phyloP scores from a whole-genome alignment of 176 grass and related monocot species.

The Cocos nucifera region DNA sequence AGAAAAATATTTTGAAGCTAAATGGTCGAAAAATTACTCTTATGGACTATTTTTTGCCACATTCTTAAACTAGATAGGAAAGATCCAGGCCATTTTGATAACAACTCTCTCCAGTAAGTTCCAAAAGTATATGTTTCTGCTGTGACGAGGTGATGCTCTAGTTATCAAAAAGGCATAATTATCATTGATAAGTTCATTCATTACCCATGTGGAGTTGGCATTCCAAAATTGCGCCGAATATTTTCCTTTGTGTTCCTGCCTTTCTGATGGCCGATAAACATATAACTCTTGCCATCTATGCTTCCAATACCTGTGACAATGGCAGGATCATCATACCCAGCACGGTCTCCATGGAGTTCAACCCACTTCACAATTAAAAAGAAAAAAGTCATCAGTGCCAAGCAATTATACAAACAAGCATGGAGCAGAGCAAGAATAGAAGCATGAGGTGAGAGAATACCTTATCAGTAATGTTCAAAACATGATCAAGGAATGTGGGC shows the following conservation, averaged over 20 bases:
- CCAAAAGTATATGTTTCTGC: too few species aligned
- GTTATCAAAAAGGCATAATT: too few species aligned
- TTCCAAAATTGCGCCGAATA: conserved; percentile 43
- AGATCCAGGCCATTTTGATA: too few species aligned
- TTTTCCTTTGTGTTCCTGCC: conserved; percentile 51
- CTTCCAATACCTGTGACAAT: conserved; percentile 33
- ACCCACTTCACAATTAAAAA: conserved; percentile 31
- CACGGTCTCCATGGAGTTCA: conserved; percentile 45
- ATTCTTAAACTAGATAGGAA: too few species aligned
- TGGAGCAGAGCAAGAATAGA: neutral
- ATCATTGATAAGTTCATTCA: neutral
- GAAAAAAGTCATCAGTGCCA: conserved; percentile 6
- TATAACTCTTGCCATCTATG: conserved; percentile 38
- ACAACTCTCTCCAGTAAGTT: too few species aligned
- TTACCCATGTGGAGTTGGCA: conserved; percentile 51
- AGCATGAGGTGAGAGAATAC: conserved; percentile 8
- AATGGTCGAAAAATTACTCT: too few species aligned
- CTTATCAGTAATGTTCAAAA: conserved; percentile 41
- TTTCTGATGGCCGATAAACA: conserved; percentile 49
- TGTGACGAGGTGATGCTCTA: too few species aligned
- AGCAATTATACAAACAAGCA: neutral
- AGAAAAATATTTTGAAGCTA: too few species aligned
- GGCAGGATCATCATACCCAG: conserved; percentile 45
- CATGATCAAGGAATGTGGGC: conserved; percentile 46
- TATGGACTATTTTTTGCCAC: too few species aligned